Evolutionary conservation across 257 asterid species (phyloP).

Genomic region (Solanum virginianum): DNA sequence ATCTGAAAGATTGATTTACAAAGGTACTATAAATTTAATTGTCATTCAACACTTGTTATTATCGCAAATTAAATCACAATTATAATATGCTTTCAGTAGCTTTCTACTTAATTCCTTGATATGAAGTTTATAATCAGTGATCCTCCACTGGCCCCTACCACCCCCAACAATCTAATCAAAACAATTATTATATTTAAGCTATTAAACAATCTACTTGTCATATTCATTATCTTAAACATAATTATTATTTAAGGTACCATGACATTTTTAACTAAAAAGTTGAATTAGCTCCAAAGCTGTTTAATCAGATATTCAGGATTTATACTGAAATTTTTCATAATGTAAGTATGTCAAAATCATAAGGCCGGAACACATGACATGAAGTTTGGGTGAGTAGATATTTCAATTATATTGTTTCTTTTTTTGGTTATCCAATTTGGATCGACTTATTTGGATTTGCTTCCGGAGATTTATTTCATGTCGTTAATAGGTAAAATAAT

Average conservation of each 20-base stretch:
- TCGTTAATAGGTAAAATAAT: neutral
- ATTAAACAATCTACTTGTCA: neutral
- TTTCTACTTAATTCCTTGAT: neutral
- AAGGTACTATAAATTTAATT: neutral
- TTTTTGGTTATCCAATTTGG: neutral
- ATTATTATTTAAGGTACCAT: neutral
- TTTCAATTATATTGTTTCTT: neutral
- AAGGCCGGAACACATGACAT: neutral
- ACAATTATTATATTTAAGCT: neutral
- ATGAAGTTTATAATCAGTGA: neutral
- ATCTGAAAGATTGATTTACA: neutral
- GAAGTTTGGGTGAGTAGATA: neutral
- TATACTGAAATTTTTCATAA: neutral
- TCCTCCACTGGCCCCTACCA: neutral
- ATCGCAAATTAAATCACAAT: neutral
- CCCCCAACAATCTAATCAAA: neutral
- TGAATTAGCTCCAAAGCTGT: neutral
- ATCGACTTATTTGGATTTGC: neutral
- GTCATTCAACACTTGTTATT: neutral
- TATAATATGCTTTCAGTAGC: neutral
- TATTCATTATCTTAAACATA: neutral
- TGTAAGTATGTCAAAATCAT: neutral
- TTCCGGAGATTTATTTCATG: neutral
- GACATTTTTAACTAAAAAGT: neutral
- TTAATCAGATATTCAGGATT: neutral